Conservation (phyloP, 148 eudicot species). For the Pharnaceum exiguum region DNA sequence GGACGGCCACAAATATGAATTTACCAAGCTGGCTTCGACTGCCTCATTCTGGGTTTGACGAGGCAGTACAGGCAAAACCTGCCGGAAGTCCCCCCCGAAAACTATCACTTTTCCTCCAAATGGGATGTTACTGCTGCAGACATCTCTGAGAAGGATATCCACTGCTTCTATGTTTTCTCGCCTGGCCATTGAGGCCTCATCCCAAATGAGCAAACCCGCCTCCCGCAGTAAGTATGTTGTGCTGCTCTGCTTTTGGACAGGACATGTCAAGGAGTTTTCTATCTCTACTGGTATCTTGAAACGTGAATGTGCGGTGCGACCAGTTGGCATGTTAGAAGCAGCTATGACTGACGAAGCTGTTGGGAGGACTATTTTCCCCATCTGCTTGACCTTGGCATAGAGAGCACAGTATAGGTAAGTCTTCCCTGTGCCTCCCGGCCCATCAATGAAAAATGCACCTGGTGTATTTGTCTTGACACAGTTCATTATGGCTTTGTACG, state of each 20-base stretch:
- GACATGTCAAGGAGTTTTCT: background rate
- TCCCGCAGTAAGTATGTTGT: background rate
- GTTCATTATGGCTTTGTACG: background rate
- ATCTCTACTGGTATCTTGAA: background rate
- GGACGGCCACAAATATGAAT: background rate
- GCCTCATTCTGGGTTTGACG: background rate
- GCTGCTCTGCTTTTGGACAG: background rate
- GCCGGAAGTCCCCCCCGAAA: background rate
- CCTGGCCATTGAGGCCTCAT: too few relatives aligned
- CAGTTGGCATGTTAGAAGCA: background rate
- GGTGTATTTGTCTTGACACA: background rate
- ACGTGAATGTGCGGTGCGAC: background rate
- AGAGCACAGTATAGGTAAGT: conserved; percentile 8
- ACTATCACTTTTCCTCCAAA: conserved; percentile 3
- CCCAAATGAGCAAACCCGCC: background rate
- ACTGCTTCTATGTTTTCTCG: background rate
- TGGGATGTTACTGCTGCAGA: background rate
- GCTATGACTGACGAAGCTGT: background rate
- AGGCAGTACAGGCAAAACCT: background rate
- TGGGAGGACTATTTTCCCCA: background rate
- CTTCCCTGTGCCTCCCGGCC: background rate
- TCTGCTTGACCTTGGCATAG: too few relatives aligned
- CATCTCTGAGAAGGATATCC: background rate
- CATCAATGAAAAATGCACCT: background rate
- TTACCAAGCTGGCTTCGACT: background rate